Conservation (phyloP, 768 basidiomycete genomes). For the Cyclocybe cylindracea region DNA sequence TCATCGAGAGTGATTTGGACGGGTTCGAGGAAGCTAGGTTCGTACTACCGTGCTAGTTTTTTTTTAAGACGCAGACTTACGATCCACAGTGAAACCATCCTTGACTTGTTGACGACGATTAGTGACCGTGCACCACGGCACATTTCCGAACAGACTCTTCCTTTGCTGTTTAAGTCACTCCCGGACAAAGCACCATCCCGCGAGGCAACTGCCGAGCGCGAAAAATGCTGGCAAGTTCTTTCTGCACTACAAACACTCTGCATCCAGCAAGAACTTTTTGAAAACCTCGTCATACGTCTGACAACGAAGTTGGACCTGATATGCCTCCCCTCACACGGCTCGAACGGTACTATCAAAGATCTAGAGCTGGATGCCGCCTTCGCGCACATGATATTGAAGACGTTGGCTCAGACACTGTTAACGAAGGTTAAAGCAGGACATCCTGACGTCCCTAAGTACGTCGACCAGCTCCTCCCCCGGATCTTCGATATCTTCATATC, state of each 20-base stretch:
- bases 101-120: constrained; percentile 66
- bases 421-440: constrained; percentile 51
- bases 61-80: neutral
- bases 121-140: constrained; percentile 60
- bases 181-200: constrained; percentile 65
- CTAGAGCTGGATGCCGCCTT: constrained; percentile 77
- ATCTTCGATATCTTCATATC: constrained; percentile 65
- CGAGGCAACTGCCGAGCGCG: constrained; percentile 55
- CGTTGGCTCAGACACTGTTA: constrained; percentile 62
- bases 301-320: constrained; percentile 74
- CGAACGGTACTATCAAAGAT: constrained; percentile 27
- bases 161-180: constrained; percentile 73
- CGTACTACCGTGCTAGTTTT: constrained; percentile 15
- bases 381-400: constrained; percentile 77
- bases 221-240: constrained; percentile 67
- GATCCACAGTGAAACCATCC: constrained; percentile 49
- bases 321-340: constrained; percentile 37
- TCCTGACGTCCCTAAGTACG: constrained; percentile 77
- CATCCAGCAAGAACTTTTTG: constrained; percentile 76
- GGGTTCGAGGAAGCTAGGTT: constrained; percentile 59
- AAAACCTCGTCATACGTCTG: constrained; percentile 76
- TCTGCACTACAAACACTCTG: constrained; percentile 73
- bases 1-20: constrained; percentile 53
- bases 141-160: constrained; percentile 75
- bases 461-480: constrained; percentile 71